phyloP scores from a whole-genome alignment of 768 basidiomycete genomes.

The Tricholoma flavovirens region DNA sequence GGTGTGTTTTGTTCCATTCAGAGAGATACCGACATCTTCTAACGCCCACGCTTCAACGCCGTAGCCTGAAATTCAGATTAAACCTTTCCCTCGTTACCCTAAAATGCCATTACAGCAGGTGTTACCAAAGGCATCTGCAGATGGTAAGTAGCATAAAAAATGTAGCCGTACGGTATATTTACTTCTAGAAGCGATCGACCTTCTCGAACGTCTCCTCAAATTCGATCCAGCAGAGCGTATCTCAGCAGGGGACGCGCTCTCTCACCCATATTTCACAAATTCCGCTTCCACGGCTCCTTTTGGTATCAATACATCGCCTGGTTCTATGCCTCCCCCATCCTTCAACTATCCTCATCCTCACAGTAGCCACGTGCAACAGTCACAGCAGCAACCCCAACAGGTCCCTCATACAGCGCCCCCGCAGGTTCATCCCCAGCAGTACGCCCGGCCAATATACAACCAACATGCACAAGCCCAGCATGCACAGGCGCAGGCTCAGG shows the following conservation, averaged over 20 bases:
- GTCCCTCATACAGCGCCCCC: slow-evolving; percentile 15
- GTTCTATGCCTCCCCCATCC: slow-evolving; percentile 61
- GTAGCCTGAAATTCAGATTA: slow-evolving; percentile 77
- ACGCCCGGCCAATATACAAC: slow-evolving; percentile 20
- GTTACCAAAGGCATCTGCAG: slow-evolving; percentile 79
- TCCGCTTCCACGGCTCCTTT: slow-evolving; percentile 38
- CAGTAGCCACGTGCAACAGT: slow-evolving; percentile 46
- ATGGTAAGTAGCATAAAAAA: slow-evolving; percentile 41
- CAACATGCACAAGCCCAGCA: slow-evolving; percentile 38
- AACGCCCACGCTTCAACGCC: slow-evolving; percentile 1
- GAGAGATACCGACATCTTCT: neutral
- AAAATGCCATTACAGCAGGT: slow-evolving; percentile 79
- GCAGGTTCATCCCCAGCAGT: slow-evolving; percentile 26
- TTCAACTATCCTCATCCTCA: slow-evolving; percentile 68
- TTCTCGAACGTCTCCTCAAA: slow-evolving; percentile 90
- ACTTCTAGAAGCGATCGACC: slow-evolving; percentile 70
- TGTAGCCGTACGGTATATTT: neutral
- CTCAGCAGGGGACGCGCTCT: slow-evolving; percentile 85
- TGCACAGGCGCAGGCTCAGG: slow-evolving; percentile 22
- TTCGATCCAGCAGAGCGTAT: slow-evolving; percentile 93
- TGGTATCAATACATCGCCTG: slow-evolving; percentile 38
- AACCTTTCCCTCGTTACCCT: slow-evolving; percentile 83
- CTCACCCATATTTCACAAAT: slow-evolving; percentile 85
- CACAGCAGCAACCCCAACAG: slow-evolving; percentile 35
- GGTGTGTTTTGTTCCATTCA: slow-evolving; percentile 39